phyloP scores from a whole-genome alignment of 208 protist species.

The Trypanosoma brucei region DNA sequence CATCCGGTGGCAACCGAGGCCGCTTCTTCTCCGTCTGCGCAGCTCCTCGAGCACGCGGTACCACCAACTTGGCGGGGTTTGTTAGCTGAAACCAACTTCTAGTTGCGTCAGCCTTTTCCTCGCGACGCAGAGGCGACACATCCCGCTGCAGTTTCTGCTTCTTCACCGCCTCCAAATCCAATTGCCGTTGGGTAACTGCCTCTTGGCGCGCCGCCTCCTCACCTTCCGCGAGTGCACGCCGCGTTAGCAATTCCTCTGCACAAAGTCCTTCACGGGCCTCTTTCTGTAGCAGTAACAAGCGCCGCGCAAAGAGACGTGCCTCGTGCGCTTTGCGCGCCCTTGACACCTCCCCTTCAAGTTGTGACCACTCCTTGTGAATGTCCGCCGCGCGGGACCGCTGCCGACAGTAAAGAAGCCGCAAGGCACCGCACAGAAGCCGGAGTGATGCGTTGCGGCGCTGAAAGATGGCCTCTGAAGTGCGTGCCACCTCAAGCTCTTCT shows the following conservation, averaged over 20 bases:
- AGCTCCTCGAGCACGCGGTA: not conserved
- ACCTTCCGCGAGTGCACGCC: slow-evolving; percentile 9
- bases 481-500: slow-evolving; percentile 4
- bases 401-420: not conserved
- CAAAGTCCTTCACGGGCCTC: slow-evolving; percentile 32
- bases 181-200: not conserved
- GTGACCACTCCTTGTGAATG: slow-evolving; percentile 1
- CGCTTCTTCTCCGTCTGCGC: slow-evolving; percentile 23
- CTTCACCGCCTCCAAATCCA: not conserved
- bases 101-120: not conserved
- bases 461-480: not conserved
- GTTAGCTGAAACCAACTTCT: not conserved
- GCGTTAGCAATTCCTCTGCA: slow-evolving; percentile 50
- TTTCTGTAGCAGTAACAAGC: slow-evolving; percentile 16
- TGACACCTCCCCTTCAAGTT: not conserved
- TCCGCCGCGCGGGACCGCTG: slow-evolving; percentile 2
- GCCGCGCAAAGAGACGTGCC: slow-evolving; percentile 17
- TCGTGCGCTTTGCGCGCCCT: slow-evolving; percentile 13
- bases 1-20: not conserved
- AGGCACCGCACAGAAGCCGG: not conserved
- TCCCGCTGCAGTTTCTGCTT: not conserved
- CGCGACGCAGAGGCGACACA: not conserved
- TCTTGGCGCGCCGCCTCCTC: slow-evolving; percentile 10
- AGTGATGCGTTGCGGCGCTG: slow-evolving; percentile 1
- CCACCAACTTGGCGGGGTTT: slow-evolving; percentile 2